phyloP scores from a whole-genome alignment of 305 asterid genomes.

The Fraxinus floribunda region DNA sequence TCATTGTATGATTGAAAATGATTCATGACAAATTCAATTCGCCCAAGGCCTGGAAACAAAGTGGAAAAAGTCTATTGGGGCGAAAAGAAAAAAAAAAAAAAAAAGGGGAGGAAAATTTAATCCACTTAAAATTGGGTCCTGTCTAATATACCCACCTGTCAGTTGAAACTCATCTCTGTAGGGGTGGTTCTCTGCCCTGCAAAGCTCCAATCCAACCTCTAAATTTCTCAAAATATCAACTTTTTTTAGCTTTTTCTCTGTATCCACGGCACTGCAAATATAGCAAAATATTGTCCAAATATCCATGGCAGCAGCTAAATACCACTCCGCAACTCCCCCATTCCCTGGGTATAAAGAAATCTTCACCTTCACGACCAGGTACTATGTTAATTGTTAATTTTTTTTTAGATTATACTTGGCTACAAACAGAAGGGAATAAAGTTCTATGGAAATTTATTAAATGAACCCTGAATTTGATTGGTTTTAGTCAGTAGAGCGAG shows the following conservation, averaged over 20 bases:
- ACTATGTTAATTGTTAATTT: neutral
- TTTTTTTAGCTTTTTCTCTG: neutral
- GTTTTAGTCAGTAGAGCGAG: neutral
- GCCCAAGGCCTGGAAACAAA: slow-evolving; percentile 13
- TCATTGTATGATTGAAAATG: slow-evolving; percentile 6
- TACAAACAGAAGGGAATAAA: neutral
- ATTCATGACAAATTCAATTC: neutral
- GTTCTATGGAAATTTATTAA: neutral
- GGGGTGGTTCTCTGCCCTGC: neutral
- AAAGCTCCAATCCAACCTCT: neutral
- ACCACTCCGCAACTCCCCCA: neutral
- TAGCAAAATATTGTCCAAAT: neutral
- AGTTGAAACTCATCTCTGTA: neutral
- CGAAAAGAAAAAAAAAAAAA: neutral
- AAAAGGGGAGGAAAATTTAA: neutral
- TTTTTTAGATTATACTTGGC: neutral
- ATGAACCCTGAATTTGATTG: neutral
- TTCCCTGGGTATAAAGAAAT: neutral
- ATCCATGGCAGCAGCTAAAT: neutral
- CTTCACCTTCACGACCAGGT: neutral
- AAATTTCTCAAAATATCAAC: neutral
- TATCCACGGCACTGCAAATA: neutral
- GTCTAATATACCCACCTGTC: neutral
- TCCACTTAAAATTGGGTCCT: neutral
- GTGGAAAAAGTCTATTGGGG: neutral